phyloP scores from a whole-genome alignment of 345 rosid species.

The Eucalyptus pauciflora region DNA sequence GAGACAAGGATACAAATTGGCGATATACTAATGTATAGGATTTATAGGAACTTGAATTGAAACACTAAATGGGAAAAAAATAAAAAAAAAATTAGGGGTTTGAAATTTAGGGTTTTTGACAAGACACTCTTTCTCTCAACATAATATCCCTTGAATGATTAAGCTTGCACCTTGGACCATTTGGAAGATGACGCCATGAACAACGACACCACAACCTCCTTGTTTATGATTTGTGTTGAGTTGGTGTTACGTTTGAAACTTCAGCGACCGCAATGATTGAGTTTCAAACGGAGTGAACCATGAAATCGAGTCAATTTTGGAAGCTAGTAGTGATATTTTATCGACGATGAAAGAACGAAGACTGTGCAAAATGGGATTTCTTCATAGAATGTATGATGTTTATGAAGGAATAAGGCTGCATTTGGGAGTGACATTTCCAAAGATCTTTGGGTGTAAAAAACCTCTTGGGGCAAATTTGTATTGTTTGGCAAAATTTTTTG shows the following conservation, averaged over 20 bases:
- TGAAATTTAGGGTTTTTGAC: neutral
- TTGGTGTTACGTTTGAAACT: neutral
- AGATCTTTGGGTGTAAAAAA: too few relatives aligned
- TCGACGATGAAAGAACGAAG: fast-evolving
- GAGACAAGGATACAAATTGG: neutral
- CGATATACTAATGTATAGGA: neutral
- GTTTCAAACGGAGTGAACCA: neutral
- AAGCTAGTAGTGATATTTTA: neutral
- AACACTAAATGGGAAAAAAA: neutral
- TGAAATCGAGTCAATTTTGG: neutral
- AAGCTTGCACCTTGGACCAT: neutral
- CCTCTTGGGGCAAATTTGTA: too few relatives aligned
- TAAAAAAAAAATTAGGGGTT: neutral
- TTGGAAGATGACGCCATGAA: neutral
- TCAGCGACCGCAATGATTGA: neutral
- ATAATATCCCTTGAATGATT: neutral
- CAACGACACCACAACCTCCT: neutral
- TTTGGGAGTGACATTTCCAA: too few relatives aligned
- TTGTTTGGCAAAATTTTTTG: too few relatives aligned
- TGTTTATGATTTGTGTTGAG: neutral
- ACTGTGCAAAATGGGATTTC: neutral
- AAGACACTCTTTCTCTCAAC: neutral
- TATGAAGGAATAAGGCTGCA: neutral
- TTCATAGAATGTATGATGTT: neutral
- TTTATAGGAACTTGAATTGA: neutral